Evolutionary conservation across 257 asterid species (phyloP), one percentile per base, ranked within the genome.

Genomic region (Handroanthus guayacan): DNA sequence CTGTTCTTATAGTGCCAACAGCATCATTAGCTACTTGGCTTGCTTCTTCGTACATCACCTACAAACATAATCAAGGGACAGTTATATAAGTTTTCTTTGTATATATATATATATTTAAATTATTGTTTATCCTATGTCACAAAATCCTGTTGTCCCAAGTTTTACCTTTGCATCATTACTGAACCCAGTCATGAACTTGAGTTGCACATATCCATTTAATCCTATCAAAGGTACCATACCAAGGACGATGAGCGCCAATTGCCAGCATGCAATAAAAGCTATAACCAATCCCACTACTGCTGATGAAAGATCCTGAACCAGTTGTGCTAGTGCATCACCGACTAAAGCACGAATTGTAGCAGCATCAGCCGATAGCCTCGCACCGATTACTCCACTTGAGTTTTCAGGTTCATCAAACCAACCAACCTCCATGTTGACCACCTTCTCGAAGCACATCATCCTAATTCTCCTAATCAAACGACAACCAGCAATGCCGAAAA

Each of bases 361-460:
- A 66, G 97, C 97, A 86, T 94, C 98, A 12, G 97, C 84, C 12
- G 98, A 92, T 18, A 94, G 96, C 83, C 91, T 87, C 6, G 98
- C 83, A 5, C 98, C 97, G 6, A 92, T 89, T 20, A 87, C 87
- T 79, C 98, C 98, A 63, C 97, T 89, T 3, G 98, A 94, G 82
- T 94, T 88, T 16, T 81, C 90, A 12, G 90, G 75, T 77, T 90
- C 94, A 45, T 94, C 98, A 41, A 93, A 93, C 98, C 97, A 93
- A 25, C 92, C 88, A 14, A 89, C 93, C 78, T 92, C 97, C 97
- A 93, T 93, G 78, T 66, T 78, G 41, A 93, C 94, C 81, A 92
- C 97, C 81, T 92, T 94, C 87, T 86, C 86, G n/a, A 94, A 94
- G 77, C 98, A 91, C 94, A 88, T 85, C 75, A 79, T 72, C 78